Evolutionary conservation across 2,329 filamentous ascomycete genomes (phyloP), one percentile per base, ranked within the genome.

Genomic region (Exophiala phaeomuriformis): DNA sequence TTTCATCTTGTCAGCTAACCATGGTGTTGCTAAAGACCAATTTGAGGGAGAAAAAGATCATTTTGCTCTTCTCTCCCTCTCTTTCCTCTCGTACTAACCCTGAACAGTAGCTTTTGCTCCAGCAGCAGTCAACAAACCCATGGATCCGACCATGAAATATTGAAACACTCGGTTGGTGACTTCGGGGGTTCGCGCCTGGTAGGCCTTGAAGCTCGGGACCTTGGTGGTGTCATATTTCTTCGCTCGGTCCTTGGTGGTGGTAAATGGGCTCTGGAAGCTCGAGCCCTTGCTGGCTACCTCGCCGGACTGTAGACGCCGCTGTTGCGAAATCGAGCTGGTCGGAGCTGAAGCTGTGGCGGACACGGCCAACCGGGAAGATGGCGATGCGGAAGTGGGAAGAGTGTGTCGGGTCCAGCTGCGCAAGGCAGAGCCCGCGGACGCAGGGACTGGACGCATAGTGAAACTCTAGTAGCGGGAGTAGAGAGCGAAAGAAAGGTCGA

Each of bases 61-160:
- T 8, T 8, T 40, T 44, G 5, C 27, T 6, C 28, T 41, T 29
- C 12, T 19, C n/a, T 5, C 28, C 12, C 46, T 33, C 19, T 39
- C 4, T 37, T 32, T 31, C 37, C 19, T 9, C 28, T 19, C 12
- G 9, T 47, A 72, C 86, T 71, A 82, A 98, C 93, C 91, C 81
- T 96, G 89, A 64, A 98, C 89, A 62, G 93, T 97, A 66, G 88
- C 89, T 85, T 98, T 98, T 71, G 91, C 93, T 69, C 91, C 91
- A 64, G 93, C 86, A 55, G 91, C 91, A 62, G 86, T 84, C 71
- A 97, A 80, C 68, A 93, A 86, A 70, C 93, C 93, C 80, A 98
- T 86, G 52, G 88, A 85, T 67, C 93, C 93, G 63, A 95, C 93
- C 88, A 97, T 95, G 77, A 98, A 97, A 82, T 98, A 98, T 67